Evolutionary conservation across 495 filamentous ascomycete genomes (phyloP), one percentile per base, ranked within the genome.

Genomic region (Bacidia gigantensis): DNA sequence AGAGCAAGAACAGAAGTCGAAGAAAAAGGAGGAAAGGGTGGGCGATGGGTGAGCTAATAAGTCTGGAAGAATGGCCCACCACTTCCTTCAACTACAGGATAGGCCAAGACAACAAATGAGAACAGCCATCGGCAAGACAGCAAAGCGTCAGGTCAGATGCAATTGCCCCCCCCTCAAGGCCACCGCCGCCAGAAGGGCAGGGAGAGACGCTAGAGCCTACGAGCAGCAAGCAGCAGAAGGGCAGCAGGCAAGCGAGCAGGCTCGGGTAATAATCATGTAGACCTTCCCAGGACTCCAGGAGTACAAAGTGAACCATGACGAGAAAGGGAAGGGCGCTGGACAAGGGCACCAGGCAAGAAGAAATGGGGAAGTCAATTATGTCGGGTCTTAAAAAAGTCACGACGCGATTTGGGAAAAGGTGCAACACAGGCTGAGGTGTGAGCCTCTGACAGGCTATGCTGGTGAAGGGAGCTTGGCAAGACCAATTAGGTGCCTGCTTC

Each of bases 101-200:
- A 56, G 49, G 56, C 51, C 47, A 50, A 50, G 47, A n/a, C 24
- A 50, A 50, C 25, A 50, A 38, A 50, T 50, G 25, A 26, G 38
- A 50, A n/a, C n/a, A 38, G 47, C 47, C 32, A 50, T 50, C 47
- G 47, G 46, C 46, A 49, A 49, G 24, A 25, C 21, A 14, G 23
- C 46, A 14, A 35, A 49, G 17, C 46, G 24, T 25, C 46, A 18
- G 17, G 32, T n/a, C n/a, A 17, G 41, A 17, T 44, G 41, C 41
- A 22, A 44, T n/a, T n/a, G n/a, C n/a, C n/a, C n/a, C n/a, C n/a
- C n/a, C n/a, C n/a, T n/a, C n/a, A 22, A 44, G 41, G 14, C 20
- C 41, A 44, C 41, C 14, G 20, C 41, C 29, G n/a, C n/a, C n/a
- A n/a, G n/a, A n/a, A n/a, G n/a, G n/a, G n/a, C n/a, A n/a, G 14